Conservation (phyloP, 1,284 basidiomycete genomes). For the Melanopsichium pennsylvanicum region DNA sequence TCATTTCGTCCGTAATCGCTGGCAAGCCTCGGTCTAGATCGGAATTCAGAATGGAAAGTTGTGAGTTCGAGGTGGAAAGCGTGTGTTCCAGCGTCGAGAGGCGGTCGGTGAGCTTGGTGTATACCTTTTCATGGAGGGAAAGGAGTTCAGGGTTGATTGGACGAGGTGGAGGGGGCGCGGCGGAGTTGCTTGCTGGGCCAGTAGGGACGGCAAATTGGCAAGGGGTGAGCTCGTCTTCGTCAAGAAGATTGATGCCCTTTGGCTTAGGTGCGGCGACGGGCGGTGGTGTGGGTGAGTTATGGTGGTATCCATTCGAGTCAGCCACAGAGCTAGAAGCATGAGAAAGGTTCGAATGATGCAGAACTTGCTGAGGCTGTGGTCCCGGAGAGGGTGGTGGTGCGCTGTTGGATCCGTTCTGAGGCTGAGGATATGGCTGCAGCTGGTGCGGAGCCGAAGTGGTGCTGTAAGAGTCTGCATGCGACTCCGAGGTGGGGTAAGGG, state of each 20-base stretch:
- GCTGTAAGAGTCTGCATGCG: neutral
- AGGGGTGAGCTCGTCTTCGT: conserved; percentile 22
- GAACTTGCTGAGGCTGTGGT: neutral
- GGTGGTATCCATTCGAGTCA: conserved; percentile 6
- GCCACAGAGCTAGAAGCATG: neutral
- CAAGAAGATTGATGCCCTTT: conserved; percentile 34
- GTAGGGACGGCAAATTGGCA: neutral
- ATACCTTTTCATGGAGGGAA: conserved; percentile 81
- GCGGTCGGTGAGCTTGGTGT: conserved; percentile 77
- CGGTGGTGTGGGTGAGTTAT: neutral
- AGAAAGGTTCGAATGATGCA: too few relatives aligned
- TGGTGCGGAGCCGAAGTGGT: neutral
- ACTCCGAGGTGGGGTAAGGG: neutral
- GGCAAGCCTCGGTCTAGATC: conserved; percentile 89
- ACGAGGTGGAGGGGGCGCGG: conserved; percentile 81
- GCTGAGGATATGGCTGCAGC: neutral
- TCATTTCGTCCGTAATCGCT: conserved; percentile 94
- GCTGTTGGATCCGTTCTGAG: neutral
- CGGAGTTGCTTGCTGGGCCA: conserved; percentile 1
- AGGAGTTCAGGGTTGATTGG: conserved; percentile 78
- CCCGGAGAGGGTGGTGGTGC: neutral
- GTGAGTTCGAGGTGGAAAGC: conserved; percentile 76
- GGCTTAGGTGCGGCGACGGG: conserved; percentile 14
- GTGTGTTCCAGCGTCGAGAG: conserved; percentile 75
- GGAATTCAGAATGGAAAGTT: conserved; percentile 78